phyloP scores from a whole-genome alignment of 1,284 basidiomycete species.

The Peniophora sp. region DNA sequence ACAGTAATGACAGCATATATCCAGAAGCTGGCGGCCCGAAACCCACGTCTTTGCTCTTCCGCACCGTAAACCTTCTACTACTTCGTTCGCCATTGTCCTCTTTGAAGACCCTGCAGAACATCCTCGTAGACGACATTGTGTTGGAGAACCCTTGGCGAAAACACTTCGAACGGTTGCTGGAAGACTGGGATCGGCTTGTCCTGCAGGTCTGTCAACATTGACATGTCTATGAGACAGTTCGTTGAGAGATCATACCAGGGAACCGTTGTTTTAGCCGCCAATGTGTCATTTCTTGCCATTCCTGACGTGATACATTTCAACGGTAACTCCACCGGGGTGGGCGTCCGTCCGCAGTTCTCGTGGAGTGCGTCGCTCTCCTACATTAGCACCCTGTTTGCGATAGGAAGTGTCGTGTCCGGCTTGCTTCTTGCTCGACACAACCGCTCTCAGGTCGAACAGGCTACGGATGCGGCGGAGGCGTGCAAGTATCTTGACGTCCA shows the following conservation, averaged over 20 bases:
- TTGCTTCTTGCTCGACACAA: slow-evolving; percentile 30
- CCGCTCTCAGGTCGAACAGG: slow-evolving; percentile 17
- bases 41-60: background rate
- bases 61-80: background rate
- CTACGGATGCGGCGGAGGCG: background rate
- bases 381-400: slow-evolving; percentile 29
- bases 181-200: background rate
- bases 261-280: background rate
- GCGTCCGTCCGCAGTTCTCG: slow-evolving; percentile 7
- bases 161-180: background rate
- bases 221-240: background rate
- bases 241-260: too few species aligned
- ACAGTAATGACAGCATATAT: background rate
- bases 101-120: background rate
- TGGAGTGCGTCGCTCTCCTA: slow-evolving; percentile 27
- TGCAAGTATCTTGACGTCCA: slow-evolving; percentile 17
- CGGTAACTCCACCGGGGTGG: slow-evolving; percentile 4
- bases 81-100: background rate
- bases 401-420: slow-evolving; percentile 31
- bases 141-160: background rate
- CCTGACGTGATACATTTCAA: background rate
- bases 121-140: background rate
- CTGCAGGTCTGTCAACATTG: background rate
- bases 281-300: slow-evolving; percentile 4
- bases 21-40: background rate